Conservation (phyloP, 805 yeast genomes). For the Sugiyamaella lignohabitans region DNA sequence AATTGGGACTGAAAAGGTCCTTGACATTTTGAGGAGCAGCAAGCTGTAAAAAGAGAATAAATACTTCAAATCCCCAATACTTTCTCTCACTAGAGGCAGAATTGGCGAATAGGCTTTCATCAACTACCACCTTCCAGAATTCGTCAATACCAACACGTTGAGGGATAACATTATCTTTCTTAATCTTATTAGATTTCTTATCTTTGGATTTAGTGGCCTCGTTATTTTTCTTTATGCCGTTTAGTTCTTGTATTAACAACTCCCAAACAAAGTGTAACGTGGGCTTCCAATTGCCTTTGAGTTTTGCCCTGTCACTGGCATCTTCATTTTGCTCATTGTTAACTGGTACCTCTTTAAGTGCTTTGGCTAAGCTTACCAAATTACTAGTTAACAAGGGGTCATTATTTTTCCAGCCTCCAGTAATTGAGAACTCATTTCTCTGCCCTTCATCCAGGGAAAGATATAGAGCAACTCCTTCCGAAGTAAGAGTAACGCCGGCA, state of each 20-base stretch:
- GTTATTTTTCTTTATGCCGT: constrained; percentile 5
- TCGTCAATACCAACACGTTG: constrained; percentile 52
- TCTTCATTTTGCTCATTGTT: background rate
- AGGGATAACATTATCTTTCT: background rate
- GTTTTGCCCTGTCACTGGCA: constrained; percentile 36
- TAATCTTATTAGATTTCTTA: constrained; percentile 10
- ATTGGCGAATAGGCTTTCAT: constrained; percentile 70
- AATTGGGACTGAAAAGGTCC: constrained; percentile 37
- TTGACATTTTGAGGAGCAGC: constrained; percentile 22
- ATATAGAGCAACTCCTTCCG: constrained; percentile 76
- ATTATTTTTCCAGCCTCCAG: constrained; percentile 54
- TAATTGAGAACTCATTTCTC: constrained; percentile 5
- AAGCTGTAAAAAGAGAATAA: constrained; percentile 42
- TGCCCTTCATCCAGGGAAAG: constrained; percentile 41
- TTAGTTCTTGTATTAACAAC: constrained; percentile 40
- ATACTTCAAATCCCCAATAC: constrained; percentile 75
- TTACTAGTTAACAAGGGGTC: constrained; percentile 75
- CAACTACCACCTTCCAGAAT: constrained; percentile 76
- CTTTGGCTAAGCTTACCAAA: constrained; percentile 51
- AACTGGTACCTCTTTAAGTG: constrained; percentile 40
- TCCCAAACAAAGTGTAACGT: constrained; percentile 74
- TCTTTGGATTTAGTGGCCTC: constrained; percentile 36
- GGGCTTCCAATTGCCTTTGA: constrained; percentile 68
- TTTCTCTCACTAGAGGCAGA: constrained; percentile 81
- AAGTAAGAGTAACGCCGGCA: constrained; percentile 52